A percentile compares a stretch with the other conserved stretches of the same genome.
Evolutionary conservation across 495 filamentous ascomycete species (phyloP).

Genomic region (Aeminium ludgeri): DNA sequence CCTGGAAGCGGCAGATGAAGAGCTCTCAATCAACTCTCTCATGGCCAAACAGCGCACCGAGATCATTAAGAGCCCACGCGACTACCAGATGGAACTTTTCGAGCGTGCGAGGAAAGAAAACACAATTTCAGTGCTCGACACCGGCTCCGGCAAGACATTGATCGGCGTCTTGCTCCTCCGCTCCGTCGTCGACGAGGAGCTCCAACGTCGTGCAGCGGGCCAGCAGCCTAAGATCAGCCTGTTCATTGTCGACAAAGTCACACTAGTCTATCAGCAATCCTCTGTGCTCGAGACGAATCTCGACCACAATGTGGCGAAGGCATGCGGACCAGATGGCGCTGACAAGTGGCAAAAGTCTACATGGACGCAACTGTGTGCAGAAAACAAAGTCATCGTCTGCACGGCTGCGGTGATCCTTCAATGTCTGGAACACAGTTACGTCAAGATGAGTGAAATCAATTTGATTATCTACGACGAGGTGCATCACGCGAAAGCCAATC

Average conservation of each 20-base stretch:
- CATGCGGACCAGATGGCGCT: constrained; percentile 57
- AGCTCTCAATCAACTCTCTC: constrained; percentile 27
- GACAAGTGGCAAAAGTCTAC: constrained; percentile 48
- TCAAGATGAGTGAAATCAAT: constrained; percentile 73
- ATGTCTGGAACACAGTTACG: constrained; percentile 63
- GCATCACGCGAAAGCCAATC: constrained; percentile 90
- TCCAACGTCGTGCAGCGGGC: constrained; percentile 48
- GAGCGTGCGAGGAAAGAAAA: constrained; percentile 76
- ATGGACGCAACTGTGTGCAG: constrained; percentile 50
- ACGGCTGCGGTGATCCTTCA: constrained; percentile 75
- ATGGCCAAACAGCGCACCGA: constrained; percentile 26
- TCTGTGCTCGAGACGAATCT: constrained; percentile 71
- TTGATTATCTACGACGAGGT: constrained; percentile 92
- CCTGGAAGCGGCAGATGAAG: constrained; percentile 22
- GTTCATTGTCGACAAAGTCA: constrained; percentile 83
- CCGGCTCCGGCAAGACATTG: constrained; percentile 91
- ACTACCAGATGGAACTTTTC: constrained; percentile 88
- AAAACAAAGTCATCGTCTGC: constrained; percentile 82
- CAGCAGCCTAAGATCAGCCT: constrained; percentile 52
- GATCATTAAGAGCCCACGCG: constrained; percentile 58
- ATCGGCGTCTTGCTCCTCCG: constrained; percentile 81
- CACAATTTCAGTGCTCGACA: constrained; percentile 90
- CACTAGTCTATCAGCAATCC: constrained; percentile 79
- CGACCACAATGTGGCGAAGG: constrained; percentile 57
- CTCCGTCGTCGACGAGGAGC: constrained; percentile 59